Evolutionary conservation across 2,329 filamentous ascomycete species (phyloP).

Genomic region (Rutstroemia sp.): DNA sequence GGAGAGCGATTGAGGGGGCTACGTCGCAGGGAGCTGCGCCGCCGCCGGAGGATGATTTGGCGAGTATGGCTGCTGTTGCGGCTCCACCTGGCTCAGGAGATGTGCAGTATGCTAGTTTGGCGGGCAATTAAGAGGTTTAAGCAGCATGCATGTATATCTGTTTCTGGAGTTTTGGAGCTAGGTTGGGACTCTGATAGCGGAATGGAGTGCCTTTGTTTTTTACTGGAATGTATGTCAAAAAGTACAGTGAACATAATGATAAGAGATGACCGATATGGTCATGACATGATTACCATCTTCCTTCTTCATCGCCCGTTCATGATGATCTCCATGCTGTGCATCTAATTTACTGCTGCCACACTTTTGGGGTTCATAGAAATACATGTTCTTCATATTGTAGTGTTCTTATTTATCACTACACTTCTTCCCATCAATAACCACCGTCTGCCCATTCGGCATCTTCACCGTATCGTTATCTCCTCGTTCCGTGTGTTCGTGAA

Average conservation of each 20-base stretch:
- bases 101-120: conserved; percentile 76
- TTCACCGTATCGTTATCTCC: conserved; percentile 92
- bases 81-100: conserved; percentile 74
- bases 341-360: not conserved
- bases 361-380: not conserved
- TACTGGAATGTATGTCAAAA: not conserved
- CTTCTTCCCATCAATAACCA: conserved; percentile 28
- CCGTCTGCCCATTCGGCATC: conserved; percentile 34
- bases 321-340: not conserved
- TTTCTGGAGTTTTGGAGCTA: conserved; percentile 23
- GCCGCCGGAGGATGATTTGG: conserved; percentile 24
- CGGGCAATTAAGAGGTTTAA: conserved; percentile 58
- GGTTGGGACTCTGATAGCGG: not conserved
- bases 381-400: not conserved
- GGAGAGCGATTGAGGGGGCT: conserved; percentile 24
- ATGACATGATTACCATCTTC: not conserved
- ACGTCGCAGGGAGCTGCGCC: conserved; percentile 12
- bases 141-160: conserved; percentile 17
- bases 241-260: conserved; percentile 7
- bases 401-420: conserved; percentile 1
- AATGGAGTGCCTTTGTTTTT: not conserved
- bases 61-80: conserved; percentile 44
- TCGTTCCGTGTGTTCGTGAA: conserved; percentile 85
- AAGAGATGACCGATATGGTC: not conserved
- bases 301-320: not conserved